Evolutionary conservation across 768 basidiomycete species (phyloP), one percentile per base, ranked within the genome.

Genomic region (Rhodosporidiobolus sp.): DNA sequence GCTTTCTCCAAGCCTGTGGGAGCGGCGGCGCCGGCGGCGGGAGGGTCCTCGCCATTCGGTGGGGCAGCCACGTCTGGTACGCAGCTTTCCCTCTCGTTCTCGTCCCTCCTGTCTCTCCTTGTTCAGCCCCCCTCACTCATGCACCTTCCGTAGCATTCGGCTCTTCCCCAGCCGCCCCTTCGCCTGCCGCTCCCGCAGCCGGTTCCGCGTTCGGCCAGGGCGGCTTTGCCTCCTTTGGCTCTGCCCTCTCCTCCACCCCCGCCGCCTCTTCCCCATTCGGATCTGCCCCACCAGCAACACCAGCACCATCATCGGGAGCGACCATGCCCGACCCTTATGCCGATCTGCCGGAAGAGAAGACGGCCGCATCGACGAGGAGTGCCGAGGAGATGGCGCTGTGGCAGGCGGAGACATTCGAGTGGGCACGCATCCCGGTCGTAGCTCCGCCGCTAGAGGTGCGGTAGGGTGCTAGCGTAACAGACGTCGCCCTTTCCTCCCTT

Each of bases 361-460:
- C 34, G 22, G 66, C 52, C 22, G 38, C 58, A 26, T 5, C 4
- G 5, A 59, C 58, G n/a, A 22, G 62, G 10, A 45, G 62, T 32
- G 22, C 35, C 11, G 69, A 70, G 32, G 73, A 74, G 62, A 56
- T 70, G 65, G 73, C 55, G 19, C 26, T 65, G 24, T 74, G 69
- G 69, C 6, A 22, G 62, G 57, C 55, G 46, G 58, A 56, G 52
- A 34, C 8, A 66, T 74, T 74, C 66, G 35, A 16, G 4, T 74
- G 73, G 73, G 73, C 69, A 11, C 32, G 43, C 57, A 70, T 74
- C 5, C 73, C 73, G 24, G 38, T 74, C 17, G 5, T 26, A 0
- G 65, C 69, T 11, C 73, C 73, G 10, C 73, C 73, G 24, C 20
- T 74, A 7, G 50, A 59, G 19, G 73, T 70, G 6, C 48, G 73